Percentiles rank a stretch among this genome's conserved stretches.
These are phyloP conservation scores for Acrodontium crateriforme DNA, from an alignment of 2,329 filamentous ascomycete species.

Conservation along the genomic window DNA sequence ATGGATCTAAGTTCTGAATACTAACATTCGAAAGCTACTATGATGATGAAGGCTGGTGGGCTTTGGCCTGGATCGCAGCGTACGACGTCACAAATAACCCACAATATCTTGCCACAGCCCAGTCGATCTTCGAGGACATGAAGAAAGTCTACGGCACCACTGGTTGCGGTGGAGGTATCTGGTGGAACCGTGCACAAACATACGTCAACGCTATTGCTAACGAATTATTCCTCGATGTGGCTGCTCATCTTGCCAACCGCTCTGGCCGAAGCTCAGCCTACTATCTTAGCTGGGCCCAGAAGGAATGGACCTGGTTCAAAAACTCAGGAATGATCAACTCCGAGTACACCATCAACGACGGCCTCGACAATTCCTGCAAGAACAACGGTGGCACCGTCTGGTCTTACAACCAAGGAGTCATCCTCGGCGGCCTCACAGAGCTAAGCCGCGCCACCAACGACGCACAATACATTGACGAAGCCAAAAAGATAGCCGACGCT, in stretches of 20 bases:
- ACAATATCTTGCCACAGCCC: conserved; percentile 33
- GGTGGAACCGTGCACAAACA: conserved; percentile 33
- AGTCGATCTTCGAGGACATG: conserved; percentile 37
- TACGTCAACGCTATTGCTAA: conserved; percentile 44
- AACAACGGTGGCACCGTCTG: conserved; percentile 33
- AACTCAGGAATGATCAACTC: conserved; percentile 36
- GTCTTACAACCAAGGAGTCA: conserved; percentile 48
- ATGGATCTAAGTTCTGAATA: neutral
- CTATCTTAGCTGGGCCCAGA: conserved; percentile 34
- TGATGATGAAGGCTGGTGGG: conserved; percentile 43
- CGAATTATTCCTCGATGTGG: conserved; percentile 41
- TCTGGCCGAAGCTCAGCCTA: conserved; percentile 21
- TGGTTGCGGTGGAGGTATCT: conserved; percentile 37
- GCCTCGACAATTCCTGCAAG: conserved; percentile 34
- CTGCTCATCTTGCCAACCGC: conserved; percentile 42
- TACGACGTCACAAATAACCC: conserved; percentile 37
- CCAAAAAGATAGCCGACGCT: conserved; percentile 27
- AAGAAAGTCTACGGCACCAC: conserved; percentile 28
- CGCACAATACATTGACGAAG: conserved; percentile 21
- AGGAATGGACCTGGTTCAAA: conserved; percentile 39
- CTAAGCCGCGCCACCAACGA: conserved; percentile 28
- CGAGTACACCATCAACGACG: conserved; percentile 40
- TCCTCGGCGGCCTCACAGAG: conserved; percentile 45
- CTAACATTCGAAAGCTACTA: conserved; percentile 29
- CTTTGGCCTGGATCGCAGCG: conserved; percentile 40